Percentiles rank a stretch among this genome's conserved stretches.
Evolutionary conservation across 1,284 basidiomycete species (phyloP).

Genomic region (Mycosarcoma maydis): DNA sequence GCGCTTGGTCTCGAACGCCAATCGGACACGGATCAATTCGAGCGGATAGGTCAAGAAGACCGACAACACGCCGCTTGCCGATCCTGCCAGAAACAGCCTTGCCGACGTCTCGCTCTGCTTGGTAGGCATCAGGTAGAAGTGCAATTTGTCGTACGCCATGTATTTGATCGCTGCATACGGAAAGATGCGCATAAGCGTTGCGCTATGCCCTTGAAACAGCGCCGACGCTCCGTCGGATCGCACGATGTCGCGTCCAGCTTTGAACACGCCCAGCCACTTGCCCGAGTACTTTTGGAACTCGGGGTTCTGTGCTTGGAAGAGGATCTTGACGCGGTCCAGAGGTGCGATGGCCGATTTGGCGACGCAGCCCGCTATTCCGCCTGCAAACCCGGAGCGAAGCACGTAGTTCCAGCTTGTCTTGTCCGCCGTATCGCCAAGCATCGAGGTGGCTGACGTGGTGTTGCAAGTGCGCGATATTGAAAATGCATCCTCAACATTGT

Average conservation of each 20-base stretch:
- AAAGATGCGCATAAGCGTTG: slow-evolving; percentile 80
- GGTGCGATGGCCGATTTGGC: slow-evolving; percentile 98
- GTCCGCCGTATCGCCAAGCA: slow-evolving; percentile 68
- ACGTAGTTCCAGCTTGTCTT: slow-evolving; percentile 77
- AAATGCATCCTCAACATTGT: slow-evolving; percentile 13
- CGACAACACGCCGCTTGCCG: slow-evolving; percentile 85
- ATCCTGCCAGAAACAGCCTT: slow-evolving; percentile 87
- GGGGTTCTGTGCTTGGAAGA: slow-evolving; percentile 96
- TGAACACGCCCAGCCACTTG: slow-evolving; percentile 83
- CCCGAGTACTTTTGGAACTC: slow-evolving; percentile 91
- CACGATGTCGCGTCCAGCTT: slow-evolving; percentile 84
- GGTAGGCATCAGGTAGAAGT: slow-evolving; percentile 84
- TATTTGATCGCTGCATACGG: slow-evolving; percentile 98
- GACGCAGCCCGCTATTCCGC: slow-evolving; percentile 90
- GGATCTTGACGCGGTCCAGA: slow-evolving; percentile 96
- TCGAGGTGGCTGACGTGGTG: slow-evolving; percentile 2
- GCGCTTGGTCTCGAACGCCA: slow-evolving; percentile 84
- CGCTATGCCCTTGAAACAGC: slow-evolving; percentile 93
- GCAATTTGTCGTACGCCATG: slow-evolving; percentile 92
- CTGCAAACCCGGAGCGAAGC: slow-evolving; percentile 83
- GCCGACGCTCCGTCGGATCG: slow-evolving; percentile 77
- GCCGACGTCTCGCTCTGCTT: slow-evolving; percentile 79
- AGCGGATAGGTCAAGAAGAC: slow-evolving; percentile 93
- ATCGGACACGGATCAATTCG: slow-evolving; percentile 91
- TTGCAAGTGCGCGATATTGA: slow-evolving; percentile 13